These are phyloP conservation scores for Diplodia intermedia DNA, from an alignment of 2,329 filamentous ascomycete genomes.

Conservation along the genomic window DNA sequence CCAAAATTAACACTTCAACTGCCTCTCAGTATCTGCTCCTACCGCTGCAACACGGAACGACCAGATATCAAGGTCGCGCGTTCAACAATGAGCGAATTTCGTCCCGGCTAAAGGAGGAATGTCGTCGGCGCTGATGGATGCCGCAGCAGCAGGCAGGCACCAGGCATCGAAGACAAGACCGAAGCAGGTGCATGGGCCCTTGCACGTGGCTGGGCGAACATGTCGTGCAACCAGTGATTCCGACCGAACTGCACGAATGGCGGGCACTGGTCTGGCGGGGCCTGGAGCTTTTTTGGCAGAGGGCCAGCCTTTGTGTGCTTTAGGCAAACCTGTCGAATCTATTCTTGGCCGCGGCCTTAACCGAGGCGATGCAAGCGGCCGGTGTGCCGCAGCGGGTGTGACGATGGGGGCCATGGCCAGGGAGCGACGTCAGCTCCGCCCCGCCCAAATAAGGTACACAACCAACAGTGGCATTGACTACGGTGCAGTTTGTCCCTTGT, in stretches of 20 bases:
- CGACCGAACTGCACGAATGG: conserved; percentile 7
- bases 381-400: conserved; percentile 32
- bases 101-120: neutral
- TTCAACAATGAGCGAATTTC: neutral
- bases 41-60: neutral
- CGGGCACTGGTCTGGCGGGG: neutral
- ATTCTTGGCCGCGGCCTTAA: conserved; percentile 20
- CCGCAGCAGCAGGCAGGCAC: conserved; percentile 14
- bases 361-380: conserved; percentile 33
- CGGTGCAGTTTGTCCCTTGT: conserved; percentile 35
- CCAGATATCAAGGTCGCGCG: no score
- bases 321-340: conserved; percentile 17
- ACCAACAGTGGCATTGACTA: conserved; percentile 36
- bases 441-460: conserved; percentile 37
- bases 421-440: conserved; percentile 35
- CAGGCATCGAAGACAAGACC: conserved; percentile 12
- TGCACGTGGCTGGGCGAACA: conserved; percentile 14
- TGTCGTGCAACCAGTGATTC: neutral
- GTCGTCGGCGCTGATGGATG: neutral
- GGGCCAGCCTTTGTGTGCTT: conserved; percentile 8
- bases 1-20: neutral
- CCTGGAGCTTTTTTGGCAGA: conserved; percentile 10
- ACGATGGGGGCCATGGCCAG: conserved; percentile 30
- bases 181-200: neutral
- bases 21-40: neutral